Percentiles rank a stretch among this genome's conserved stretches.
Evolutionary conservation across 2,329 filamentous ascomycete genomes (phyloP).

Genomic region (Scedosporium apiospermum): DNA sequence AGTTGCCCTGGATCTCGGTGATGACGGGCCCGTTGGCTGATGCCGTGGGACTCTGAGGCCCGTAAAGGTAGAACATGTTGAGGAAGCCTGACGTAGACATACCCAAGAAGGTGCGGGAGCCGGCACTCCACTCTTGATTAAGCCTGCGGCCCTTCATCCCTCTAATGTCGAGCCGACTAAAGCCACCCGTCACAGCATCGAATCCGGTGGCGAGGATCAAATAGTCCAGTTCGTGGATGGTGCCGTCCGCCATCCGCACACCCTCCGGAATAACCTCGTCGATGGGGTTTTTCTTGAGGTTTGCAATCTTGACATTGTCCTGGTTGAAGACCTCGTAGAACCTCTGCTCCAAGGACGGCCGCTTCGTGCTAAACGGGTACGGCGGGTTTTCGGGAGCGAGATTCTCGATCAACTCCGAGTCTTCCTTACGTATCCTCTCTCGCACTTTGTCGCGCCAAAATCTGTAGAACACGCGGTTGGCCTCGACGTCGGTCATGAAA

Average conservation of each 20-base stretch:
- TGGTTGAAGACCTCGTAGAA: conserved; percentile 35
- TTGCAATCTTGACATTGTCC: conserved; percentile 29
- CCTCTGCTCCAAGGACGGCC: conserved; percentile 28
- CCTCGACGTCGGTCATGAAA: too few relatives aligned
- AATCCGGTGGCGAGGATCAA: conserved; percentile 30
- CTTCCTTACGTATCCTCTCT: background rate
- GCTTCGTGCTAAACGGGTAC: conserved; percentile 17
- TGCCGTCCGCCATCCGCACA: conserved; percentile 4
- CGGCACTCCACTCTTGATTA: conserved; percentile 24
- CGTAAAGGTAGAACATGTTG: conserved; percentile 35
- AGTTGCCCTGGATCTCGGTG: too few relatives aligned
- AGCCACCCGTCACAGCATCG: conserved; percentile 29
- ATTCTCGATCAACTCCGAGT: conserved; percentile 7
- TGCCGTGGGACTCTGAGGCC: conserved; percentile 24
- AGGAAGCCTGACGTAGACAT: conserved; percentile 29
- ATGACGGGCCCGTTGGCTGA: too few relatives aligned
- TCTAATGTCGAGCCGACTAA: conserved; percentile 27
- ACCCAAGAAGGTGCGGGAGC: conserved; percentile 28
- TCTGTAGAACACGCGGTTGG: too few relatives aligned
- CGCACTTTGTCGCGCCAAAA: too few relatives aligned
- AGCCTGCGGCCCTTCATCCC: conserved; percentile 21
- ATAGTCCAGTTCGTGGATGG: conserved; percentile 14
- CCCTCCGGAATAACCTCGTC: conserved; percentile 1
- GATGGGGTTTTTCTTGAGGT: conserved; percentile 16
- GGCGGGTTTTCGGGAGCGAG: too few relatives aligned